These are phyloP conservation scores for Zanthoxylum bungeanum DNA, from an alignment of 345 rosid genomes.

Conservation along the genomic window DNA sequence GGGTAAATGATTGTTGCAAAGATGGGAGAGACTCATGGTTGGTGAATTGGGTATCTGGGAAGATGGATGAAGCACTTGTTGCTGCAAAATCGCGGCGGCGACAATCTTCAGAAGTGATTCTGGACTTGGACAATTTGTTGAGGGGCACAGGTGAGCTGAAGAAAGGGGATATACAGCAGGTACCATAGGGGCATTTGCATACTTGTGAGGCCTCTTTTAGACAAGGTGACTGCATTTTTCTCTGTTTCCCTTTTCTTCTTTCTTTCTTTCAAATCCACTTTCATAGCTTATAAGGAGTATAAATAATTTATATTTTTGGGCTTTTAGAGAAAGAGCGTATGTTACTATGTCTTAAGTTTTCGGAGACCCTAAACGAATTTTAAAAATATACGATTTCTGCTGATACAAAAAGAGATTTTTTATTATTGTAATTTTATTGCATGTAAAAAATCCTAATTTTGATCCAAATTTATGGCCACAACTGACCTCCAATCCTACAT, in stretches of 20 bases:
- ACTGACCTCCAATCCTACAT: no score
- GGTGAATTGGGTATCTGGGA: conserved; percentile 69
- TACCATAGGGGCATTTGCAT: conserved; percentile 57
- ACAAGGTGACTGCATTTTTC: conserved; percentile 40
- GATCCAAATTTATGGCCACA: no score
- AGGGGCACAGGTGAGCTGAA: conserved; percentile 33
- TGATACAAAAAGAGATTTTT: no score
- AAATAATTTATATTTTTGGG: no score
- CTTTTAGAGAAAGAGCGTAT: no score
- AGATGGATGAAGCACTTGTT: conserved; percentile 54
- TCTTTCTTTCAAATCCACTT: background rate
- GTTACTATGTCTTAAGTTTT: background rate
- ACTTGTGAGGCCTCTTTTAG: conserved; percentile 38
- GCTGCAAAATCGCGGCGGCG: conserved; percentile 68
- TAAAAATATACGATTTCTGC: no score
- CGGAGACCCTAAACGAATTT: no score
- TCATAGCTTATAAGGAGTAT: background rate
- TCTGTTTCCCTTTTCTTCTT: background rate
- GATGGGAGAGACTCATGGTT: conserved; percentile 83
- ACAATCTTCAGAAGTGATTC: conserved; percentile 50
- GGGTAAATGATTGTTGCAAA: conserved; percentile 50
- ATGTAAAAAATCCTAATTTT: no score
- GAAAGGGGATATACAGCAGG: conserved; percentile 57
- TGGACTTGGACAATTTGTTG: conserved; percentile 25
- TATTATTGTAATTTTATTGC: no score